Evolutionary conservation across 176 grass and related monocot species (phyloP), one percentile per base, ranked within the genome.

Genomic region (Cenchrus purpureus): DNA sequence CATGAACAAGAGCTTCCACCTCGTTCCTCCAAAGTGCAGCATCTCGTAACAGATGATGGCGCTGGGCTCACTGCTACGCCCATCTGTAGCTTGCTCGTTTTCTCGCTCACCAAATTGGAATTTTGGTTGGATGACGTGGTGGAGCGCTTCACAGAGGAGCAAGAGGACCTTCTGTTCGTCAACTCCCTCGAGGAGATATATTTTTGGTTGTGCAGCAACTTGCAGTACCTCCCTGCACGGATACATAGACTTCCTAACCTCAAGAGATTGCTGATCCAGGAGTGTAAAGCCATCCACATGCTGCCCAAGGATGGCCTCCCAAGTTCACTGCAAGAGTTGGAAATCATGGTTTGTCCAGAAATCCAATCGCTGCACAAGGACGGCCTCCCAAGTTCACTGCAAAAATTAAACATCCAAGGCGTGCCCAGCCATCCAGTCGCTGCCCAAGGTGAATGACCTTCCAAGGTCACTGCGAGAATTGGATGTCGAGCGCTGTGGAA

Each of bases 351-450:
- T 5, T 58, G 54, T 3, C 11, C 1, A 14, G 1, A 10, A 20
- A 60, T 77, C 34, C 16, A 19, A 2, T 44, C 55, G 0, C 74
- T 45, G 7, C 29, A 29, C 12, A 46, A 68, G 51, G 50, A 32
- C 1, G 0, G n/a, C 12, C 7, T 66, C 3, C 48, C 77, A 0
- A 29, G 10, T 43, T 86, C 22, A 12, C 43, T 86, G 17, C 66
- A 64, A 54, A 7, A 14, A 29, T 6, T 86, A 51, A 0, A 4
- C 9, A 80, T 70, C 53, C 0, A 0, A 0, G 0, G 0, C 0
- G 0, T 78, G 65, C 22, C 74, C 53, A n/a, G 16, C 42, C 42
- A 48, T 78, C 57, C 20, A 0, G 6, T 17, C 58, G 0, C 7
- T 79, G n/a, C 76, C 76, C 12, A 48, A 11, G n/a, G 7, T 28